These are phyloP conservation scores for Zopfia rhizophila DNA, from an alignment of 2,329 filamentous ascomycete species.

Conservation along the genomic window DNA sequence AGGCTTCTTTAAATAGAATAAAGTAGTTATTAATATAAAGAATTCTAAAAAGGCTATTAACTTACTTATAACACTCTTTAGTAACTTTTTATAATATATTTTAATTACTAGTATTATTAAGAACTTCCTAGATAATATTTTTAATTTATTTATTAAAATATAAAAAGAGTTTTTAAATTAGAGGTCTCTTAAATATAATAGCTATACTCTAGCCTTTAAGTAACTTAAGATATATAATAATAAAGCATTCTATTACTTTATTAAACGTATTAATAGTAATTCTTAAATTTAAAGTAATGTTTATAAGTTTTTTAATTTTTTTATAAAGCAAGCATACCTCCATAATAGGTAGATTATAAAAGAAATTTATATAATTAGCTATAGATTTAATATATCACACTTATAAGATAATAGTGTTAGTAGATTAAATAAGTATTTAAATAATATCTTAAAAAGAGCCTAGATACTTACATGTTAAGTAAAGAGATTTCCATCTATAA, in stretches of 20 bases:
- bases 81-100: constrained; percentile 23
- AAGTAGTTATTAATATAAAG: constrained; percentile 22
- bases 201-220: constrained; percentile 1
- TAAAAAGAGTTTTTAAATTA: not conserved
- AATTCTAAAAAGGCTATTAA: constrained; percentile 15
- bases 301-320: constrained; percentile 9
- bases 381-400: not conserved
- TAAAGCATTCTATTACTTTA: constrained; percentile 5
- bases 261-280: constrained; percentile 9
- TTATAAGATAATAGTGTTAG: not conserved
- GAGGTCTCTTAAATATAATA: too few relatives aligned
- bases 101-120: constrained; percentile 5
- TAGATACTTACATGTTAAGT: constrained; percentile 7
- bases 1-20: constrained; percentile 13
- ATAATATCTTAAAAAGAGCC: constrained; percentile 1
- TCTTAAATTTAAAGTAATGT: constrained; percentile 6
- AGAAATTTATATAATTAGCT: not conserved
- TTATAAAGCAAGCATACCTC: constrained; percentile 12
- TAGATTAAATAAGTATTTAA: not conserved
- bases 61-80: constrained; percentile 30
- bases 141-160: constrained; percentile 5
- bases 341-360: constrained; percentile 5
- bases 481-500: constrained; percentile 2
- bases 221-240: constrained; percentile 7
- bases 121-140: constrained; percentile 8